These are phyloP conservation scores for Penicillium malachiteum DNA, from an alignment of 495 filamentous ascomycete genomes.

Conservation along the genomic window DNA sequence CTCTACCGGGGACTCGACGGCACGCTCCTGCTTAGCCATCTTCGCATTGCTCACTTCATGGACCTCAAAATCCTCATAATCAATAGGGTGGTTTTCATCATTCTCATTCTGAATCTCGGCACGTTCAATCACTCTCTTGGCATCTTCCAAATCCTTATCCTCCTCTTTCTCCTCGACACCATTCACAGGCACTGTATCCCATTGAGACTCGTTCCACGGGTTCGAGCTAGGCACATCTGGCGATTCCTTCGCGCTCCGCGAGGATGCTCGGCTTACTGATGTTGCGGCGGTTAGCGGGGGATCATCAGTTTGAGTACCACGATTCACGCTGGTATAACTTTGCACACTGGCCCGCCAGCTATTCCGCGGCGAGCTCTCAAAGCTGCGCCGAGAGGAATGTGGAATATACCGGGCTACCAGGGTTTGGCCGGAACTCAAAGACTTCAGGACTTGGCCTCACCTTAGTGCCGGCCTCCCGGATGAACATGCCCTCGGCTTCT, in stretches of 20 bases:
- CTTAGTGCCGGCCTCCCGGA: constrained; percentile 78
- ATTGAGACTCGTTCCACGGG: constrained; percentile 20
- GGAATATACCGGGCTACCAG: constrained; percentile 71
- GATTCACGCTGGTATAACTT: constrained; percentile 62
- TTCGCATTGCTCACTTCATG: constrained; percentile 44
- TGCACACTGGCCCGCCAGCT: constrained; percentile 69
- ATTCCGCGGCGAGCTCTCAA: constrained; percentile 54
- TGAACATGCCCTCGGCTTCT: constrained; percentile 79
- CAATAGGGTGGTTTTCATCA: constrained; percentile 13
- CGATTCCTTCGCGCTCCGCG: constrained; percentile 43
- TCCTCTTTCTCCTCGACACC: constrained; percentile 14
- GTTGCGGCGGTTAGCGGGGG: constrained; percentile 43
- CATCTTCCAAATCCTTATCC: constrained; percentile 1
- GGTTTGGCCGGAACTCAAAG: constrained; percentile 77
- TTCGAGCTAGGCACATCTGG: constrained; percentile 36
- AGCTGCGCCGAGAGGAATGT: constrained; percentile 67
- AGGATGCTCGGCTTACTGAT: constrained; percentile 45
- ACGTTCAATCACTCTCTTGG: neutral
- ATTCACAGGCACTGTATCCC: constrained; percentile 38
- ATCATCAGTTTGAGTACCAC: constrained; percentile 60
- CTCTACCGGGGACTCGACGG: constrained; percentile 50
- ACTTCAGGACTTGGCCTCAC: constrained; percentile 65
- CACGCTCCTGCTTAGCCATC: constrained; percentile 48
- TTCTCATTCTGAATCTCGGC: neutral
- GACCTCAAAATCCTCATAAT: constrained; percentile 38